Conservation (phyloP, 768 basidiomycete genomes). For the Leccinum rimulosum region DNA sequence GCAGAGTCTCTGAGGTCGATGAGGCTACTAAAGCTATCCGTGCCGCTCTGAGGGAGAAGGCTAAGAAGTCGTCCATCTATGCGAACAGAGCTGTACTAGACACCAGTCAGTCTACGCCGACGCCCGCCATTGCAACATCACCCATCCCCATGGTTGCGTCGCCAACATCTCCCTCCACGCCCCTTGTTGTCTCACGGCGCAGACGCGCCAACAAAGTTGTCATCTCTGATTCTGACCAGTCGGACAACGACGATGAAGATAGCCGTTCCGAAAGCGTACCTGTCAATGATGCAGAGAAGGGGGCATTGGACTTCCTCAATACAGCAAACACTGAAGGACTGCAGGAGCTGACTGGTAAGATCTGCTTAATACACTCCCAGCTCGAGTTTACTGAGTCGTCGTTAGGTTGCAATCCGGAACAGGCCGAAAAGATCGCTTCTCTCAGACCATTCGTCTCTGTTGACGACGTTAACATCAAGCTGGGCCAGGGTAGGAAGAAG, state of each 20-base stretch:
- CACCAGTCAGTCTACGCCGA: constrained; percentile 42
- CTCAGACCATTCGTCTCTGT: constrained; percentile 79
- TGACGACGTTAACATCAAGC: constrained; percentile 70
- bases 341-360: constrained; percentile 73
- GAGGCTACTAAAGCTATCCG: constrained; percentile 69
- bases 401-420: constrained; percentile 74
- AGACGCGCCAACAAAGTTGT: constrained; percentile 59
- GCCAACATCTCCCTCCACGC: constrained; percentile 41
- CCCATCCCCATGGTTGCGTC: constrained; percentile 34
- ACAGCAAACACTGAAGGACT: constrained; percentile 57
- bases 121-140: constrained; percentile 21
- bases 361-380: not conserved
- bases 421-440: constrained; percentile 74
- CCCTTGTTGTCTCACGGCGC: constrained; percentile 41
- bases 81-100: constrained; percentile 59
- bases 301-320: constrained; percentile 71
- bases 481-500: constrained; percentile 87
- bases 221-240: constrained; percentile 59
- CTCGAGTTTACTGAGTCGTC: constrained; percentile 4
- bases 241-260: constrained; percentile 48
- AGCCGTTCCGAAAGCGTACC: constrained; percentile 30
- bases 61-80: constrained; percentile 81
- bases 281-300: constrained; percentile 41
- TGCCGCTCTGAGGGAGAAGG: constrained; percentile 67
- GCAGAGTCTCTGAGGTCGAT: constrained; percentile 69